Conservation (phyloP, 495 filamentous ascomycete species). For the Aspergillus carlsbadensis region DNA sequence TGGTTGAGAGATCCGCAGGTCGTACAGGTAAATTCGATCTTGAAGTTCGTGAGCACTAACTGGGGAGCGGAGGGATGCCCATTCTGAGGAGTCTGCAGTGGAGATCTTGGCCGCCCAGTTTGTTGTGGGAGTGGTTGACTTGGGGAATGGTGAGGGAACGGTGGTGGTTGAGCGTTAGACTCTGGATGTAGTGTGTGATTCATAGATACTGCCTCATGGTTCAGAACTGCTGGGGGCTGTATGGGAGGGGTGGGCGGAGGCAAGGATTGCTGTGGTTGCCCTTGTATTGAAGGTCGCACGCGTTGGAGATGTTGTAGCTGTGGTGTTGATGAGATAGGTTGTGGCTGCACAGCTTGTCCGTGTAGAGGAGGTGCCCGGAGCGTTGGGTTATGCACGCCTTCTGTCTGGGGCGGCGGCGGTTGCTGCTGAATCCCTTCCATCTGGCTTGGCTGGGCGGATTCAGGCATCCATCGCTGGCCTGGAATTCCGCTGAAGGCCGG, state of each 20-base stretch:
- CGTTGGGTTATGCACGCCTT: slow-evolving; percentile 20
- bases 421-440: slow-evolving; percentile 26
- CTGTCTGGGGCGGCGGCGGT: slow-evolving; percentile 8
- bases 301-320: slow-evolving; percentile 8
- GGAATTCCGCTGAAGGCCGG: slow-evolving; percentile 29
- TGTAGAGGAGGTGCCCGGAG: slow-evolving; percentile 22
- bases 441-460: slow-evolving; percentile 26
- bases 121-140: slow-evolving; percentile 22
- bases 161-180: slow-evolving; percentile 24
- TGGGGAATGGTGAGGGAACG: slow-evolving; percentile 22
- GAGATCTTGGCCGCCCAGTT: slow-evolving; percentile 24
- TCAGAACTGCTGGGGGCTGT: slow-evolving; percentile 21
- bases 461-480: slow-evolving; percentile 38
- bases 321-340: slow-evolving; percentile 4
- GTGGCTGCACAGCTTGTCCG: slow-evolving; percentile 27
- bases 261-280: slow-evolving; percentile 11
- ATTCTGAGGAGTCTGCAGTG: slow-evolving; percentile 23
- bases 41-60: slow-evolving; percentile 42
- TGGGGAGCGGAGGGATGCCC: slow-evolving; percentile 32
- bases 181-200: slow-evolving; percentile 19
- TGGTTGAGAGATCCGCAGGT: slow-evolving; percentile 46
- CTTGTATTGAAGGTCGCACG: slow-evolving; percentile 6
- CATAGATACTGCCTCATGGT: slow-evolving; percentile 24
- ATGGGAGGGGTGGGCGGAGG: slow-evolving; percentile 17
- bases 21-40: slow-evolving; percentile 47